Percentiles rank a stretch among this genome's conserved stretches.
Conservation (phyloP, 139 green algal genomes). For the Chlamydomonas sp. region DNA sequence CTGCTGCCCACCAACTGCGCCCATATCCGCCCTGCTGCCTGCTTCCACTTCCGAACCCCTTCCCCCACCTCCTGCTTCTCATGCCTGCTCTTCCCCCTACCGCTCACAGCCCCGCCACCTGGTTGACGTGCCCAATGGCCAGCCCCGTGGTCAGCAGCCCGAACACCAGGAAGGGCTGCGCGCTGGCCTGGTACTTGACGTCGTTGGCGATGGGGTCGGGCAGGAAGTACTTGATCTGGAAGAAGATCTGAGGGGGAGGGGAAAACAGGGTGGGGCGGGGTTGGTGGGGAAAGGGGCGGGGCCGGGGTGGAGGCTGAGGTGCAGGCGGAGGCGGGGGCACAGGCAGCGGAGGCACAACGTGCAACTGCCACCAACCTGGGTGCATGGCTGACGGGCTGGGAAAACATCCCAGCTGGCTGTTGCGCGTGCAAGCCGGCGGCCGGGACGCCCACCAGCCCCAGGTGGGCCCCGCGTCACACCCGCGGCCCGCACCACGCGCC, state of each 20-base stretch:
- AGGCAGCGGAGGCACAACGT: neutral
- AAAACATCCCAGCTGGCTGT: too few species aligned
- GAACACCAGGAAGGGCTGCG: slow-evolving; percentile 98
- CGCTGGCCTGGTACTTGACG: slow-evolving; percentile 90
- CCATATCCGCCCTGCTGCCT: too few species aligned
- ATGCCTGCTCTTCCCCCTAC: too few species aligned
- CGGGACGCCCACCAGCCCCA: too few species aligned
- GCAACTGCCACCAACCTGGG: too few species aligned
- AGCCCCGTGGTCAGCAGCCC: slow-evolving; percentile 96
- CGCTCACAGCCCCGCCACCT: slow-evolving; percentile 1
- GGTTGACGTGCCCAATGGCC: slow-evolving; percentile 79
- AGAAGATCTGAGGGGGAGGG: slow-evolving; percentile 80
- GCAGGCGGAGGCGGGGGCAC: neutral
- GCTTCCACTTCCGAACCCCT: too few species aligned
- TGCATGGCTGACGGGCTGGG: too few species aligned
- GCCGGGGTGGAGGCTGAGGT: neutral
- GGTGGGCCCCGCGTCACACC: too few species aligned
- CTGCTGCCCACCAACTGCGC: neutral
- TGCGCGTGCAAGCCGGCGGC: too few species aligned
- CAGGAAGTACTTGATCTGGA: slow-evolving; percentile 96
- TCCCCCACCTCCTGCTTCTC: too few species aligned
- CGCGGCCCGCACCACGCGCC: too few species aligned
- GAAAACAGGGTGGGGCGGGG: too few species aligned
- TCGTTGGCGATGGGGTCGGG: slow-evolving; percentile 98
- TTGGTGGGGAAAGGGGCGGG: neutral